These are phyloP conservation scores for Cryptococcus neoformans DNA, from an alignment of 1,284 basidiomycete genomes.

Conservation along the genomic window DNA sequence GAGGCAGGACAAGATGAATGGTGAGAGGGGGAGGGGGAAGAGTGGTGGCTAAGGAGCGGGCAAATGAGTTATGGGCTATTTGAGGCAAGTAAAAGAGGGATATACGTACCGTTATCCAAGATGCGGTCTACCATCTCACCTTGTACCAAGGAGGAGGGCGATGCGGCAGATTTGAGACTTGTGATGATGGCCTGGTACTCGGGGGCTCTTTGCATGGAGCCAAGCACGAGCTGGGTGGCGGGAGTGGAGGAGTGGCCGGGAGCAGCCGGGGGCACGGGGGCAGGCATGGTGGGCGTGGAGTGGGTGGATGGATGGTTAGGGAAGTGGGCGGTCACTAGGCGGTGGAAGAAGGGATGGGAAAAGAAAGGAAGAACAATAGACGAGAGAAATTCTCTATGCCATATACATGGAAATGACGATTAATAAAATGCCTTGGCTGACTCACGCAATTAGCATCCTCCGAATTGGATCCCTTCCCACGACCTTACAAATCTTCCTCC, in stretches of 20 bases:
- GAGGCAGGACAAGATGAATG: conserved; percentile 46
- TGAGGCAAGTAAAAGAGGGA: not conserved
- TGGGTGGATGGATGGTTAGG: not conserved
- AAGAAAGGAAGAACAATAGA: no score
- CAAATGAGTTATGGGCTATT: not conserved
- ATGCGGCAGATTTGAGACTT: conserved; percentile 25
- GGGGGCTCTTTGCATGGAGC: conserved; percentile 39
- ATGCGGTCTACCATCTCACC: conserved; percentile 50
- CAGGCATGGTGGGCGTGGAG: not conserved
- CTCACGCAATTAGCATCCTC: no score
- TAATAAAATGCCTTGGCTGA: no score
- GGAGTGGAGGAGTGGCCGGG: conserved; percentile 9
- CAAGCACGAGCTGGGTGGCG: conserved; percentile 39
- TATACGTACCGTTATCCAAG: conserved; percentile 44
- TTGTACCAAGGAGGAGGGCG: conserved; percentile 24
- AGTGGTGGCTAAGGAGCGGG: conserved; percentile 33
- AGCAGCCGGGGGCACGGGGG: conserved; percentile 10
- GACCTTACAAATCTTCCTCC: not conserved
- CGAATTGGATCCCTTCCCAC: not conserved
- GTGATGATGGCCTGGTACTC: conserved; percentile 43
- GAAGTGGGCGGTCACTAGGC: not conserved
- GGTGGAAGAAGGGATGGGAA: no score
- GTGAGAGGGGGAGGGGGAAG: conserved; percentile 40
- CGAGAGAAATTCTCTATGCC: no score
- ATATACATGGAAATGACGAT: no score